Percentiles rank a stretch among this genome's conserved stretches.
Conservation (phyloP, 352 stramenopile genomes). For the Pythium scleroteichum region DNA sequence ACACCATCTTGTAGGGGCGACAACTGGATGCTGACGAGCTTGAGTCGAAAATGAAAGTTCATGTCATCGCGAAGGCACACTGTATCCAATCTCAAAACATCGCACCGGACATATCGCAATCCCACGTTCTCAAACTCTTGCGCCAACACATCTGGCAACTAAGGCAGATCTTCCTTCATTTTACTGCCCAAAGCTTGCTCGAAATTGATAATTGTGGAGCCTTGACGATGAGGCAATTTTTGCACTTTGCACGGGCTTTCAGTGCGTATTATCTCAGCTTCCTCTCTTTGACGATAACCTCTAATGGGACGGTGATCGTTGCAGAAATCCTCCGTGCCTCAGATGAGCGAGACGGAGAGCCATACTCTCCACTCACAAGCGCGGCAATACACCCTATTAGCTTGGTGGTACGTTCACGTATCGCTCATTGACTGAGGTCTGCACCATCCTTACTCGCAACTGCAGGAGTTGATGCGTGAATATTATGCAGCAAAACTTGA, state of each 20-base stretch:
- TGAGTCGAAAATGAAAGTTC: conserved; percentile 45
- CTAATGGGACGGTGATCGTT: too few species aligned
- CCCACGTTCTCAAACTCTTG: conserved; percentile 70
- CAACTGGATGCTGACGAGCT: conserved; percentile 27
- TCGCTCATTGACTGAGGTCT: background rate
- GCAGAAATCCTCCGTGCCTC: conserved; percentile 55
- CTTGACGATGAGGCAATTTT: conserved; percentile 62
- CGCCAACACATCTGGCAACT: conserved; percentile 68
- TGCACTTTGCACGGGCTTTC: conserved; percentile 69
- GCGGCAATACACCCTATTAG: conserved; percentile 53
- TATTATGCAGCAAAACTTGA: conserved; percentile 78
- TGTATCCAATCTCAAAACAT: conserved; percentile 61
- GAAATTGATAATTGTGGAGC: conserved; percentile 57
- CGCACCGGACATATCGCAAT: conserved; percentile 64
- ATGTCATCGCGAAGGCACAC: conserved; percentile 55
- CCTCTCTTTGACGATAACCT: too few species aligned
- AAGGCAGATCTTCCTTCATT: conserved; percentile 80
- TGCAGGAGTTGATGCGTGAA: conserved; percentile 60
- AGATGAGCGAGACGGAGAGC: conserved; percentile 53
- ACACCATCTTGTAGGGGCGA: background rate
- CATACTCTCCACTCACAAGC: conserved; percentile 36
- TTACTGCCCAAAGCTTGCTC: conserved; percentile 58
- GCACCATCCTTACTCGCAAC: too few species aligned
- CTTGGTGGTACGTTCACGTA: conserved; percentile 26
- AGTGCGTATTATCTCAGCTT: conserved; percentile 39